Evolutionary conservation across 257 asterid genomes (phyloP).

Genomic region (Solanum sejunctum): DNA sequence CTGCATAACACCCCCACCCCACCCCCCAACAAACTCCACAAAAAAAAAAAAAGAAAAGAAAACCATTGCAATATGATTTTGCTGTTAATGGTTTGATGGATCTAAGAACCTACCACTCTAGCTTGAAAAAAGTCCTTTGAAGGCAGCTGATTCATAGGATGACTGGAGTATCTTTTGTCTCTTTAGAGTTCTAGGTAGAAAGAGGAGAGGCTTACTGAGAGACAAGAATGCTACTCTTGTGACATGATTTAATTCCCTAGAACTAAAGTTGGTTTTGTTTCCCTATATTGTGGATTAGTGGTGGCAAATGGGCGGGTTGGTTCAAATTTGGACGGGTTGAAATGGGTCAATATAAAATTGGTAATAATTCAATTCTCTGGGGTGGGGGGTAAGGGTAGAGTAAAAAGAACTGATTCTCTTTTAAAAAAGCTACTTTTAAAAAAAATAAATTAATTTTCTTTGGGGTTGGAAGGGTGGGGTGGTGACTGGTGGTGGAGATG

Average conservation of each 20-base stretch:
- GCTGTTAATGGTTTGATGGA: not conserved
- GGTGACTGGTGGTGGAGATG: too few relatives aligned
- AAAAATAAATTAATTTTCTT: too few relatives aligned
- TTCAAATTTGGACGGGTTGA: too few relatives aligned
- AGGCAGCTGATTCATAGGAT: not conserved
- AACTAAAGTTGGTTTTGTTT: not conserved
- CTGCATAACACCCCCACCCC: not conserved
- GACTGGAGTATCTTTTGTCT: not conserved
- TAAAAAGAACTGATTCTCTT: too few relatives aligned
- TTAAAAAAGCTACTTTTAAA: too few relatives aligned
- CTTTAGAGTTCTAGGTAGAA: not conserved
- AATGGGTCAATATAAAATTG: too few relatives aligned
- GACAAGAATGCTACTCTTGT: not conserved
- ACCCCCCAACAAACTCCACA: too few relatives aligned
- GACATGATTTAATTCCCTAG: not conserved
- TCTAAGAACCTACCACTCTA: not conserved
- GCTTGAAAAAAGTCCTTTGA: not conserved
- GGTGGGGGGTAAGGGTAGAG: too few relatives aligned
- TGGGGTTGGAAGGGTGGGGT: too few relatives aligned
- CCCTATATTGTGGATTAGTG: not conserved
- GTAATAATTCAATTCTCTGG: too few relatives aligned
- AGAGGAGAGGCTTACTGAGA: not conserved
- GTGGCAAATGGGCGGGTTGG: too few relatives aligned
- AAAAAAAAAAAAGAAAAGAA: not conserved
- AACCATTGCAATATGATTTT: not conserved